Evolutionary conservation across 176 grass and related monocot species (phyloP).

Genomic region (Oryza glaberrima): DNA sequence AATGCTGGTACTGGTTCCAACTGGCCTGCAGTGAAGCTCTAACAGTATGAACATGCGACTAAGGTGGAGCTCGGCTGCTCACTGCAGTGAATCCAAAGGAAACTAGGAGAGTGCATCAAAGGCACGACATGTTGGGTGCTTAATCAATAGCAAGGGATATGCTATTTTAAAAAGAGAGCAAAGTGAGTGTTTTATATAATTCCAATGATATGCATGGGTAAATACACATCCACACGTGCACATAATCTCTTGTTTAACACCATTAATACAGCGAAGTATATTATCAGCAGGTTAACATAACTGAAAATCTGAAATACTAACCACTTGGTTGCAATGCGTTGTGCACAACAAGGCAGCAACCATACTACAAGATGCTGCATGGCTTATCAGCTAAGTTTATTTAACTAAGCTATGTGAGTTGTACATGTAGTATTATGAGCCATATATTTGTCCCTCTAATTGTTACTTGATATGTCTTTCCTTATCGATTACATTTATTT

Average conservation of each 20-base stretch:
- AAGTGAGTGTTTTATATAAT: background rate
- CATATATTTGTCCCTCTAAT: constrained; percentile 1
- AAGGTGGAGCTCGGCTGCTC: background rate
- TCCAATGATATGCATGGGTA: background rate
- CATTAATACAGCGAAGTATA: background rate
- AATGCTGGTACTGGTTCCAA: background rate
- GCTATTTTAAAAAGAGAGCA: no score
- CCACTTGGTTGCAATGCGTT: background rate
- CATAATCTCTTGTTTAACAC: background rate
- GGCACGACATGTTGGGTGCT: background rate
- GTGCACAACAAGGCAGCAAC: background rate
- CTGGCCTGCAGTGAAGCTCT: background rate
- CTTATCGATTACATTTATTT: background rate
- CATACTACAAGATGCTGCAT: constrained; percentile 9
- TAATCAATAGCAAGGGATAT: background rate
- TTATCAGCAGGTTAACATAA: background rate
- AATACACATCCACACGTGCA: background rate
- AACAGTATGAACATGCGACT: background rate
- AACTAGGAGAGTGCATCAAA: background rate
- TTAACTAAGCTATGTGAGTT: constrained; percentile 6
- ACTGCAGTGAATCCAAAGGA: background rate
- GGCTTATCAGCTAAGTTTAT: background rate
- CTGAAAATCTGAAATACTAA: background rate
- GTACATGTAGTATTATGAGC: background rate
- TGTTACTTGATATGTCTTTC: background rate